phyloP scores from a whole-genome alignment of 2,329 filamentous ascomycete species.

The Alternaria atra region DNA sequence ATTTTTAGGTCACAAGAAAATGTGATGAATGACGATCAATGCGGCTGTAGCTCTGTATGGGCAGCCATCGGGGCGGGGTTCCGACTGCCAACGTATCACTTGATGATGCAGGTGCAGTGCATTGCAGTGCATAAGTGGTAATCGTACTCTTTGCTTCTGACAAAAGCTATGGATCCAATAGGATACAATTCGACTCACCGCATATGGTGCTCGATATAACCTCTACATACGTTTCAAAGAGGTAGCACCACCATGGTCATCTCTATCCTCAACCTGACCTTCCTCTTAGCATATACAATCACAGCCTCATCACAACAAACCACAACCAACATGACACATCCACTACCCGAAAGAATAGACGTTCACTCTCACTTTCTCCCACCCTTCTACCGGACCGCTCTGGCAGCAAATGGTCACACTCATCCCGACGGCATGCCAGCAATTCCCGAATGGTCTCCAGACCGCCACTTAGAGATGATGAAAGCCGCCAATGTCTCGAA shows the following conservation, averaged over 20 bases:
- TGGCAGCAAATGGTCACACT: conserved; percentile 53
- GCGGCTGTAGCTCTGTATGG: neutral
- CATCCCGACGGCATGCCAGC: conserved; percentile 62
- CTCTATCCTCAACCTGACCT: neutral
- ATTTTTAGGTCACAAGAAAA: neutral
- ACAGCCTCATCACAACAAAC: neutral
- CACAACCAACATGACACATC: conserved; percentile 24
- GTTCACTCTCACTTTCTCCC: conserved; percentile 61
- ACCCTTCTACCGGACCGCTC: conserved; percentile 53
- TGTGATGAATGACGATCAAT: neutral
- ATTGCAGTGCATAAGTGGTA: neutral
- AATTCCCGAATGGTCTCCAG: conserved; percentile 57
- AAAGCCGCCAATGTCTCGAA: conserved; percentile 58
- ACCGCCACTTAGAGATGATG: conserved; percentile 63
- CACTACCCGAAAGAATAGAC: conserved; percentile 53
- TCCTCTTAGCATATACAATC: neutral
- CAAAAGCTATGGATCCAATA: neutral
- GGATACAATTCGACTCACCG: neutral
- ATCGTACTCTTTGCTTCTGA: neutral
- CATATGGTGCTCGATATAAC: neutral
- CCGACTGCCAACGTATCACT: conserved; percentile 2
- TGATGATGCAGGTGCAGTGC: neutral
- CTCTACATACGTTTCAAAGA: neutral
- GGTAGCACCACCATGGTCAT: neutral
- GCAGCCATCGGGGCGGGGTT: conserved; percentile 5